These are phyloP conservation scores for Phlebiopsis gigantea DNA, from an alignment of 768 basidiomycete genomes.

Conservation along the genomic window DNA sequence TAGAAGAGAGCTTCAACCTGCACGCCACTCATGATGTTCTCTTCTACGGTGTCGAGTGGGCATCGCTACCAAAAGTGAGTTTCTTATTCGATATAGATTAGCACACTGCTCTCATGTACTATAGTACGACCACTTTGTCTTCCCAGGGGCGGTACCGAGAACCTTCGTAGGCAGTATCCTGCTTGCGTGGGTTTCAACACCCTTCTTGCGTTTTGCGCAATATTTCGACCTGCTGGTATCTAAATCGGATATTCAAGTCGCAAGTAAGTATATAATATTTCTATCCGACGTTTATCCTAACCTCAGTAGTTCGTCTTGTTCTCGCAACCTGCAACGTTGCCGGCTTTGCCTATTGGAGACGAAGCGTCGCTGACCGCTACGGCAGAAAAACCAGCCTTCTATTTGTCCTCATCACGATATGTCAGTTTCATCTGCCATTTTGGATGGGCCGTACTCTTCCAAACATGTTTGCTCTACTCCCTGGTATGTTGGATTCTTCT, in stretches of 20 bases:
- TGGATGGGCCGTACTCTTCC: constrained; percentile 94
- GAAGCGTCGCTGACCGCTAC: constrained; percentile 58
- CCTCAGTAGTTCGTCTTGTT: constrained; percentile 59
- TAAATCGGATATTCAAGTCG: constrained; percentile 68
- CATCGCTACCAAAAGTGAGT: constrained; percentile 45
- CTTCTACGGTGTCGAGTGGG: constrained; percentile 55
- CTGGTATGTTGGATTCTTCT: constrained; percentile 43
- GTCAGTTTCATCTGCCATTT: constrained; percentile 89
- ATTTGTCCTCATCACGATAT: constrained; percentile 65
- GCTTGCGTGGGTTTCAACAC: constrained; percentile 53
- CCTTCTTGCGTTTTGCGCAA: constrained; percentile 40
- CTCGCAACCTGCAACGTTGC: constrained; percentile 63
- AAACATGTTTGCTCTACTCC: constrained; percentile 86
- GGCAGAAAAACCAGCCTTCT: constrained; percentile 50
- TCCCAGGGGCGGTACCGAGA: constrained; percentile 86
- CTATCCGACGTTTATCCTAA: background rate
- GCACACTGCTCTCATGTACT: background rate
- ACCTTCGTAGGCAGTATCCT: constrained; percentile 78
- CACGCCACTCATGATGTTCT: constrained; percentile 89
- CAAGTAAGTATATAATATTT: constrained; percentile 43
- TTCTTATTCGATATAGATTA: background rate
- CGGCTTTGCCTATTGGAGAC: constrained; percentile 57
- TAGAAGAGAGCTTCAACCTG: constrained; percentile 95
- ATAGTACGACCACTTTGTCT: constrained; percentile 87
- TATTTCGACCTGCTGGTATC: constrained; percentile 37